Evolutionary conservation across 2,329 filamentous ascomycete genomes (phyloP), one percentile per base, ranked within the genome.

Genomic region (Metarhizium album): DNA sequence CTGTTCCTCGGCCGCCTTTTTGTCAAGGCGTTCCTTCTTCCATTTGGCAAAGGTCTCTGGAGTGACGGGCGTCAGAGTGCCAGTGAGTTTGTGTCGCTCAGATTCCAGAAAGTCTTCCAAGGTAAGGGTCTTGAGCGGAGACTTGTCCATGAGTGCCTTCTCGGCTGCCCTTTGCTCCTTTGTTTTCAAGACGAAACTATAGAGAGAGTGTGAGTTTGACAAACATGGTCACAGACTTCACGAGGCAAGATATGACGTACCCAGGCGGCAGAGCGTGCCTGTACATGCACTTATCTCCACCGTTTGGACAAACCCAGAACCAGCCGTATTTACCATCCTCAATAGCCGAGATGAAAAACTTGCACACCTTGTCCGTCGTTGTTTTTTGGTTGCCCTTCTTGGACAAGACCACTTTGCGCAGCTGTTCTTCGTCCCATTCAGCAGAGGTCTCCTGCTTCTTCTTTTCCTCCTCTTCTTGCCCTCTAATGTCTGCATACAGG

Each of bases 291-390:
- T 95, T 88, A 66, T 98, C 86, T 56, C 87, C 91, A 57, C 90
- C 90, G 64, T 97, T 97, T 45, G 93, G 93, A 78, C 93, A 98
- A 53, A 83, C 78, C 93, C 93, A 98, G 72, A 98, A 97, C 93
- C 93, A 98, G 55, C 93, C 93, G 63, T 98, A 98, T 71, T 97
- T 98, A 62, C 90, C 87, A 65, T 98, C 93, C 71, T 98, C 93
- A 55, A 98, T 93, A 24, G 93, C 93, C 59, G 90, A 84, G 66
- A 97, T 93, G 67, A 98, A 98, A 75, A 74, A 95, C 71, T 97
- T 98, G 87, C 93, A 98, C 58, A 98, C 93, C 72, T 97, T 98
- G 66, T 98, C 93, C 45, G 93, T 98, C 4, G 87, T 87, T 22
- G 90, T 95, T 66, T 85, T 83, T 54, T 95, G 93, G 70, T 98